Evolutionary conservation across 129 eudicot genomes (phyloP).

Genomic region (Centella asiatica): DNA sequence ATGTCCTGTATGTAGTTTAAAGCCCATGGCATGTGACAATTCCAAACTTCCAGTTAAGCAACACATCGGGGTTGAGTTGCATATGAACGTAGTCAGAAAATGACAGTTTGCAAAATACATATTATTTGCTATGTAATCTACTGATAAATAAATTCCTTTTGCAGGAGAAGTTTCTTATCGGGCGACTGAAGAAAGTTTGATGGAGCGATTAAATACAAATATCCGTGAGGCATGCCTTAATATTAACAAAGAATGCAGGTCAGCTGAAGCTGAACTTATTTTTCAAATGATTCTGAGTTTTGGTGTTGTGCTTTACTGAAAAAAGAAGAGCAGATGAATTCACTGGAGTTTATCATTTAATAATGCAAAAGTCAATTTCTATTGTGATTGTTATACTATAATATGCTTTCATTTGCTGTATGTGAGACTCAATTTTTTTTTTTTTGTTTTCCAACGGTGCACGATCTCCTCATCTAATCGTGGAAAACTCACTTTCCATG

Average conservation of each 20-base stretch:
- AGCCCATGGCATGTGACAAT: not conserved
- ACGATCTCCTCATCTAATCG: no score
- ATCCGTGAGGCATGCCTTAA: slow-evolving; percentile 53
- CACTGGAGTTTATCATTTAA: not conserved
- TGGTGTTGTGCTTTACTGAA: not conserved
- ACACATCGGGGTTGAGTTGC: no score
- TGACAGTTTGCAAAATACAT: not conserved
- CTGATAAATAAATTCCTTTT: not conserved
- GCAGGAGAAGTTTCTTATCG: slow-evolving; percentile 41
- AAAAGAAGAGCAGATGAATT: not conserved
- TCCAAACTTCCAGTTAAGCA: not conserved
- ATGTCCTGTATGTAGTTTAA: not conserved
- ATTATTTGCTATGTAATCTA: not conserved
- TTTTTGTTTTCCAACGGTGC: no score
- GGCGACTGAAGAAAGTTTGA: slow-evolving; percentile 54
- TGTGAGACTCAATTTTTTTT: no score
- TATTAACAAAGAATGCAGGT: slow-evolving; percentile 53
- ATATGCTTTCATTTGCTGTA: no score
- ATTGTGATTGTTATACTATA: no score
- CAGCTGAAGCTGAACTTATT: not conserved
- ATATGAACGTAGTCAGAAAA: not conserved
- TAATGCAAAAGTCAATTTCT: no score
- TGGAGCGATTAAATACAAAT: slow-evolving; percentile 55
- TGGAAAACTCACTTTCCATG: no score
- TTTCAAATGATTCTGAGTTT: not conserved